Conservation (phyloP, 2,329 filamentous ascomycete genomes). For the Beauveria varroae region DNA sequence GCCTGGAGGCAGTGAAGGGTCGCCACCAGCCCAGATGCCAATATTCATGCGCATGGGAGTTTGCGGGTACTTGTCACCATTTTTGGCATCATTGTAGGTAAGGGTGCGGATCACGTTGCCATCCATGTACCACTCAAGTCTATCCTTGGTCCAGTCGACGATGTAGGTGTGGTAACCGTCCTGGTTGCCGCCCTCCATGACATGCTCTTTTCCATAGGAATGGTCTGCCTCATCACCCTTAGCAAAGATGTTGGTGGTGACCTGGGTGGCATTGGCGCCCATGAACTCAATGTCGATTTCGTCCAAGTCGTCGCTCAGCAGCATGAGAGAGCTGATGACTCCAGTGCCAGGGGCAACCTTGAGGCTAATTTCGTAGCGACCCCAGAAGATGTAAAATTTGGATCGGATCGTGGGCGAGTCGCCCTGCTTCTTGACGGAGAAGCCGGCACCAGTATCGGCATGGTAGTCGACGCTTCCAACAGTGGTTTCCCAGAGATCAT, state of each 20-base stretch:
- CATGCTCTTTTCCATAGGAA: constrained; percentile 55
- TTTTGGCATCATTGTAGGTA: constrained; percentile 52
- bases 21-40: constrained; percentile 59
- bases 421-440: constrained; percentile 61
- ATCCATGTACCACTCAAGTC: constrained; percentile 64
- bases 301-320: constrained; percentile 76
- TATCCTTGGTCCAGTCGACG: constrained; percentile 61
- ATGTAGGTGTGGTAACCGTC: constrained; percentile 68
- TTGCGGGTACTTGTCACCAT: constrained; percentile 61
- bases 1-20: constrained; percentile 44
- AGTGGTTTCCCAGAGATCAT: constrained; percentile 60
- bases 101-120: constrained; percentile 56
- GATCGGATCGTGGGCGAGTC: constrained; percentile 74
- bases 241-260: constrained; percentile 71
- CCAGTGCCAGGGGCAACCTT: constrained; percentile 68
- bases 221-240: constrained; percentile 59
- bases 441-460: constrained; percentile 55
- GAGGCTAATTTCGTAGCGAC: constrained; percentile 68
- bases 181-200: constrained; percentile 42
- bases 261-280: constrained; percentile 55
- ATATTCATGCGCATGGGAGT: constrained; percentile 66
- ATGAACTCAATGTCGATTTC: constrained; percentile 86
- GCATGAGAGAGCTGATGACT: constrained; percentile 74
- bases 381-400: constrained; percentile 81
- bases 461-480: constrained; percentile 58